Base-by-base conservation (phyloP, 2,329 filamentous ascomycete species). In the Nothomitra cinnamomea region DNA sequence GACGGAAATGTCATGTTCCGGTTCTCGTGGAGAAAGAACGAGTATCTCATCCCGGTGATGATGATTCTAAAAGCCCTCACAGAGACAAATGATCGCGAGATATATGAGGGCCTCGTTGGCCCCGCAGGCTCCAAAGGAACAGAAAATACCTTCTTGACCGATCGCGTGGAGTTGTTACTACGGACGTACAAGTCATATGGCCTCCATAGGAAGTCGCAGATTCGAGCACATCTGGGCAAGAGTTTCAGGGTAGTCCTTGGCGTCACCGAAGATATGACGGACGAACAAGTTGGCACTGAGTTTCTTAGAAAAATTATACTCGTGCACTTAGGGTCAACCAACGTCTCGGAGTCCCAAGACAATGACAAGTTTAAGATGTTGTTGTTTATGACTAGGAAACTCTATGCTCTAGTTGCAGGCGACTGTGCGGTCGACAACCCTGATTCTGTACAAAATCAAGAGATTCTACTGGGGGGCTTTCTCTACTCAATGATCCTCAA, bases 21-120 rank as follows among this genome's bases (percentile, higher is more conserved):
- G 54, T 98, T 98, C 69, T 95, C 90, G 5, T 98, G 90, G 90
- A 78, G 89, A 60, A 98, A 98, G 70, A 87, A 88, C 60, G 92
- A 98, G 68, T 98, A 87, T 63, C 78, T 98, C n/a, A 78, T 98
- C 1, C 92, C 92, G 1, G 85, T 88, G 57, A 82, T 95, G 77
- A 96, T 98, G 90, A 81, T 98, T 35, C 70, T 98, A 58, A 98
- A 96, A 71, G 90, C 92, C 1, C 72, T 98, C 51, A 78, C 92
- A 1, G 90, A 98, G 67, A 98, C 92, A 15, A 98, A 95, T 65
- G 92, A 98, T 64, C 80, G 87, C 55, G 89, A 95, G 64, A 92
- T 98, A 45, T 96, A 94, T 56, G 89, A 96, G 67, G 85, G 85
- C n/a, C 71, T 98, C 52, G 83, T 96, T 48, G 90, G 90, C 38